A percentile compares a stretch with the other conserved stretches of the same genome.
Evolutionary conservation across 345 rosid genomes (phyloP).

Genomic region (Rhizophora apiculata): DNA sequence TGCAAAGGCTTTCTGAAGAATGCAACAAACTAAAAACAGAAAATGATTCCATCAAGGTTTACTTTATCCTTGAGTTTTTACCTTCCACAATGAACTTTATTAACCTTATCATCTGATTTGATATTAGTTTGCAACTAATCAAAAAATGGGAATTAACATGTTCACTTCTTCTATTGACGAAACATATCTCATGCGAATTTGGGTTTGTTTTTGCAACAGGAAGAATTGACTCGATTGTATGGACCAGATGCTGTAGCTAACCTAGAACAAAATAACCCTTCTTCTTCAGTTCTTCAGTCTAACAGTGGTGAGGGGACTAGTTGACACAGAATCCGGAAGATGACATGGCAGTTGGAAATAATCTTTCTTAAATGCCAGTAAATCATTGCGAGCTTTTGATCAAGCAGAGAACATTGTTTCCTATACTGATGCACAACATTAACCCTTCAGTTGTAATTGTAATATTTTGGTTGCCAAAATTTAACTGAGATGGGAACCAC

Average conservation of each 20-base stretch:
- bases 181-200: not conserved
- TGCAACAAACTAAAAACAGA: constrained; percentile 86
- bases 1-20: constrained; percentile 74
- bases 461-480: constrained; percentile 1
- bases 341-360: not conserved
- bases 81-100: not conserved
- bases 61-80: not conserved
- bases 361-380: constrained; percentile 12
- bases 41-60: constrained; percentile 79
- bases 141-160: not conserved
- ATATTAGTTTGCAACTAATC: not conserved
- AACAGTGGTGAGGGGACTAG: constrained; percentile 38
- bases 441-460: constrained; percentile 5
- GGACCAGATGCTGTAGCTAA: constrained; percentile 76
- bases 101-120: not conserved
- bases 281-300: constrained; percentile 27
- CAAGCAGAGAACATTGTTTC: constrained; percentile 18
- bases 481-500: constrained; percentile 6
- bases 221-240: constrained; percentile 57
- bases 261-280: constrained; percentile 47
- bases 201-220: constrained; percentile 43
- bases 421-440: constrained; percentile 24
- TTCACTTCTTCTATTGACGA: not conserved
- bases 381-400: constrained; percentile 5
- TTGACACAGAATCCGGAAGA: constrained; percentile 12